Conservation (phyloP, 2,329 filamentous ascomycete species). For the Penicillium hesseltinei region DNA sequence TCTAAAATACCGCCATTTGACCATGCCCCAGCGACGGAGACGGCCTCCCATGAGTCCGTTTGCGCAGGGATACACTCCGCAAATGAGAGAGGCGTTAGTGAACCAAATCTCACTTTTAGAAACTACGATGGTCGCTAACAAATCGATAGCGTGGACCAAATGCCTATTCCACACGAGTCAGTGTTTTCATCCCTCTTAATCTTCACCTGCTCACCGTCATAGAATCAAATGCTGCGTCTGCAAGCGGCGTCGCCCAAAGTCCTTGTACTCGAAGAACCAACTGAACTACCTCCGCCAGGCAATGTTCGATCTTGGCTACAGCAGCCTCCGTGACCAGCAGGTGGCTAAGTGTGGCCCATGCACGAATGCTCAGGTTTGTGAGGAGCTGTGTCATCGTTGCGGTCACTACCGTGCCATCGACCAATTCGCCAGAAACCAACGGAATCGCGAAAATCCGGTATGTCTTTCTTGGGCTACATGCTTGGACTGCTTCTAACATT, state of each 20-base stretch:
- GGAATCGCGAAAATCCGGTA: constrained; percentile 4
- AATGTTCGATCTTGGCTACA: neutral
- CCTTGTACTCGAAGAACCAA: constrained; percentile 1
- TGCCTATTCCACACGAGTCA: constrained; percentile 1
- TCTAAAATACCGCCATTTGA: neutral
- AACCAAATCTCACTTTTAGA: neutral
- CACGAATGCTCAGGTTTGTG: neutral
- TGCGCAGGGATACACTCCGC: neutral
- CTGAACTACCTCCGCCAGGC: constrained; percentile 4
- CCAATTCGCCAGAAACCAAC: constrained; percentile 8
- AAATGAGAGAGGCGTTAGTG: constrained; percentile 1
- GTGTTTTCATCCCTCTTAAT: neutral
- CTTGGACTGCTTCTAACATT: neutral
- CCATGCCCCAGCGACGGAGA: neutral
- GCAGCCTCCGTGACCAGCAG: neutral
- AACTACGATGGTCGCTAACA: neutral
- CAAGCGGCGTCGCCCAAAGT: neutral
- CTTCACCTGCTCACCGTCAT: neutral
- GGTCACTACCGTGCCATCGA: constrained; percentile 3
- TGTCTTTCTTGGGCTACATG: neutral
- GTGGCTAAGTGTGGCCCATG: constrained; percentile 8
- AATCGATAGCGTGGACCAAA: neutral
- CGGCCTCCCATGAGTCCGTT: neutral
- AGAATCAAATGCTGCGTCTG: constrained; percentile 10
- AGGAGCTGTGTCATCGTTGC: constrained; percentile 4